A percentile compares a stretch with the other conserved stretches of the same genome.
These are phyloP conservation scores for Rhododendron mucronatum DNA, from an alignment of 148 eudicot species.

Conservation along the genomic window DNA sequence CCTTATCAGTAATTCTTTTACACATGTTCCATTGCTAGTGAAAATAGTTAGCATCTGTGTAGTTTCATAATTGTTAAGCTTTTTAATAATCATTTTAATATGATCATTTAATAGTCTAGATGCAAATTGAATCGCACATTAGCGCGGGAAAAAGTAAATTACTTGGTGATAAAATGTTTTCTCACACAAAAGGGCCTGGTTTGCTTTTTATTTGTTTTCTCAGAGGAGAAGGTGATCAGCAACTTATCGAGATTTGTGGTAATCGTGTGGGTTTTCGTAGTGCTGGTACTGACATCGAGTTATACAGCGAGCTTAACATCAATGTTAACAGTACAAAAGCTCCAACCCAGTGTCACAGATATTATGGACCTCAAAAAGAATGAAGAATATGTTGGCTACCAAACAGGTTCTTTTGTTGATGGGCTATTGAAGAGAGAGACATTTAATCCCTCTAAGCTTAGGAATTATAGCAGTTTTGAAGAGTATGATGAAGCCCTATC, in stretches of 20 bases:
- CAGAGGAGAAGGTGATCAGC: not conserved
- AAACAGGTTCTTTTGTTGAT: slow-evolving; percentile 5
- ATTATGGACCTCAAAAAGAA: slow-evolving; percentile 2
- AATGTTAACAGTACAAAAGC: slow-evolving; percentile 17
- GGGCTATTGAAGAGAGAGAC: not conserved
- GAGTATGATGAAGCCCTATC: slow-evolving; percentile 24
- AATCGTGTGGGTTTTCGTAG: not conserved
- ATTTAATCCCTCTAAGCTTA: not conserved
- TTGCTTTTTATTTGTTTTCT: not conserved
- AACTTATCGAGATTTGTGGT: not conserved
- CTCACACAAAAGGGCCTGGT: not conserved
- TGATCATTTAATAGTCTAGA: no score
- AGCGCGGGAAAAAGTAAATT: no score
- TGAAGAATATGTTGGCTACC: slow-evolving; percentile 17
- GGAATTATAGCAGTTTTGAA: slow-evolving; percentile 3
- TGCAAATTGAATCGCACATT: no score
- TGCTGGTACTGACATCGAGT: slow-evolving; percentile 1
- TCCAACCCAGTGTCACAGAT: slow-evolving; percentile 8
- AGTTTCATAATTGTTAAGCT: no score
- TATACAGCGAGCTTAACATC: slow-evolving; percentile 18
- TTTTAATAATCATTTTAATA: no score
- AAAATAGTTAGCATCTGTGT: not conserved
- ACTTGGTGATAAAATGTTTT: no score
- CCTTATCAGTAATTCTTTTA: not conserved
- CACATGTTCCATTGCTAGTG: not conserved